These are phyloP conservation scores for Pseudonitzschia pungens DNA, from an alignment of 108 stramenopile genomes.

Conservation along the genomic window DNA sequence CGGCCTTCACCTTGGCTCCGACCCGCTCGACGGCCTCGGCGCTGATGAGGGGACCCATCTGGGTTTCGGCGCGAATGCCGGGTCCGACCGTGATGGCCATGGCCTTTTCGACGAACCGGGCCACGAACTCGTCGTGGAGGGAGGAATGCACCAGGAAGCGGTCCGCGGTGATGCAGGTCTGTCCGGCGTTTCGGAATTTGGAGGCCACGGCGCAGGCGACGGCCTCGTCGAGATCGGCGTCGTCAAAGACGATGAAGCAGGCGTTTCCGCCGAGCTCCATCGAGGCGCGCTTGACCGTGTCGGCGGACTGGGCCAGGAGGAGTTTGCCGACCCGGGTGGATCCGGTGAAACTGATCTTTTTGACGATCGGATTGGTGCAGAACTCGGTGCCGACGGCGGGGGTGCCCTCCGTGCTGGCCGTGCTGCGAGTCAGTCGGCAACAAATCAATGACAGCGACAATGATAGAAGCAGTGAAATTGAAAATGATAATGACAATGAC, in stretches of 20 bases:
- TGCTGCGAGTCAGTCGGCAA: conserved; percentile 14
- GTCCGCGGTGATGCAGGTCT: conserved; percentile 95
- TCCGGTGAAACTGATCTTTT: conserved; percentile 93
- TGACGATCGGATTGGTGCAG: conserved; percentile 66
- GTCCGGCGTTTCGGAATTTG: conserved; percentile 93
- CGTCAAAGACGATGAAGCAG: conserved; percentile 91
- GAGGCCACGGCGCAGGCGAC: conserved; percentile 74
- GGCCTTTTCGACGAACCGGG: conserved; percentile 41
- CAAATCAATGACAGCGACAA: neutral
- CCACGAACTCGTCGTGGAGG: conserved; percentile 75
- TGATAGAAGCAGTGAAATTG: neutral
- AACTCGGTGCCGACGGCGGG: conserved; percentile 68
- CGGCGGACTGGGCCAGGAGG: conserved; percentile 56
- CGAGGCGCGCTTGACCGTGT: conserved; percentile 82
- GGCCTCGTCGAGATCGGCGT: conserved; percentile 87
- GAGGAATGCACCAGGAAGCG: conserved; percentile 83
- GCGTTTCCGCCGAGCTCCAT: conserved; percentile 93
- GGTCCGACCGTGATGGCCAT: conserved; percentile 61
- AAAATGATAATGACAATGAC: too few relatives aligned
- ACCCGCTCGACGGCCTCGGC: conserved; percentile 51
- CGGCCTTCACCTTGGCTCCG: conserved; percentile 67
- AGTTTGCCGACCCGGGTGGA: conserved; percentile 88
- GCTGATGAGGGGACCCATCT: conserved; percentile 88
- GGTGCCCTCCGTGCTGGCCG: conserved; percentile 49
- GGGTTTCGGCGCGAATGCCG: conserved; percentile 53